phyloP scores from a whole-genome alignment of 139 green algal species.

The Volvox africanus region DNA sequence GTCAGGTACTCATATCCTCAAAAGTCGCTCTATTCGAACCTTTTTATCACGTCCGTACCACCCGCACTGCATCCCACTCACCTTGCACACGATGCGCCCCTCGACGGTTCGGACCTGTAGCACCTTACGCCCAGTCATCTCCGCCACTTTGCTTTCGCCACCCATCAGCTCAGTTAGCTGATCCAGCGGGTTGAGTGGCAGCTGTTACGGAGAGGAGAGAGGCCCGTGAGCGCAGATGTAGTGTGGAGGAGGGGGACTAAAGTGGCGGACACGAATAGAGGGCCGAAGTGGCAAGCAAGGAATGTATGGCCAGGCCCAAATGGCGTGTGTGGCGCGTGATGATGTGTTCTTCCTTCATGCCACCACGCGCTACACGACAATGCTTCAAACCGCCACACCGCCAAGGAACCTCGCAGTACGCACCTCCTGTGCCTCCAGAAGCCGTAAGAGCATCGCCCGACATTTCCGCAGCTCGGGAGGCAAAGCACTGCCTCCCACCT shows the following conservation, averaged over 20 bases:
- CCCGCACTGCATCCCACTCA: conserved; percentile 1
- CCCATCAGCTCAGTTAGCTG: conserved; percentile 77
- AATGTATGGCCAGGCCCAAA: too few relatives aligned
- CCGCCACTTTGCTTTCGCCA: conserved; percentile 70
- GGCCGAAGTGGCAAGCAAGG: too few relatives aligned
- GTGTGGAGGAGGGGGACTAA: too few relatives aligned
- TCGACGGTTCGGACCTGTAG: conserved; percentile 60
- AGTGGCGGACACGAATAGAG: too few relatives aligned
- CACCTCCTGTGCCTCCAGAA: conserved; percentile 66
- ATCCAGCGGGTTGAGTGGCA: conserved; percentile 78
- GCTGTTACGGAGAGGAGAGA: conserved; percentile 26
- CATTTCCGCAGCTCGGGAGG: conserved; percentile 49
- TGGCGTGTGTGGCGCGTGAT: too few relatives aligned
- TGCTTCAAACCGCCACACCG: too few relatives aligned
- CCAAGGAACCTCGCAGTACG: not conserved
- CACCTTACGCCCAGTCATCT: conserved; percentile 80
- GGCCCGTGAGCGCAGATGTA: too few relatives aligned
- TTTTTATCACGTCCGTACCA: not conserved
- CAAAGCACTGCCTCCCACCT: conserved; percentile 20
- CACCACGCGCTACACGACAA: too few relatives aligned
- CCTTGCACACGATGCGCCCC: conserved; percentile 62
- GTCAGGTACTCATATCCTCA: too few relatives aligned
- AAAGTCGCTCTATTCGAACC: too few relatives aligned
- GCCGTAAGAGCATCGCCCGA: conserved; percentile 60
- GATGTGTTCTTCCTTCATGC: too few relatives aligned